phyloP scores from a whole-genome alignment of 208 protist species.

The Strigomonas culicis region DNA sequence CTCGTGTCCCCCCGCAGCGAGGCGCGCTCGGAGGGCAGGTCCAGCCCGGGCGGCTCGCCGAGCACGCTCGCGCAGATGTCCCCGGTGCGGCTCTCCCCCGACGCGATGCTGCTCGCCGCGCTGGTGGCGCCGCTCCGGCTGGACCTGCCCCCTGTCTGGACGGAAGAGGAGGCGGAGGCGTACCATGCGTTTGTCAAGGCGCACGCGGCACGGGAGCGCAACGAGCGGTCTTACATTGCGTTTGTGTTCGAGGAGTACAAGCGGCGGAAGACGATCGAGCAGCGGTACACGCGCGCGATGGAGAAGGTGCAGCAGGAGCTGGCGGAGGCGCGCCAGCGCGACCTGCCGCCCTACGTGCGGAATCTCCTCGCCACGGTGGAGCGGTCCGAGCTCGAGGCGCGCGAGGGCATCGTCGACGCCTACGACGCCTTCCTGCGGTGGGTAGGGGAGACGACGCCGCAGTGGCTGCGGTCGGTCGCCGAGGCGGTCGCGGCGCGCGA shows the following conservation, averaged over 20 bases:
- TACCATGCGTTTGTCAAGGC: slow-evolving; percentile 13
- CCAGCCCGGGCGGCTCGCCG: slow-evolving; percentile 17
- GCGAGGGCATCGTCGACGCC: slow-evolving; percentile 21
- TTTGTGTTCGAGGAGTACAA: slow-evolving; percentile 80
- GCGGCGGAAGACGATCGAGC: slow-evolving; percentile 58
- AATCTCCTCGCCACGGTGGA: slow-evolving; percentile 22
- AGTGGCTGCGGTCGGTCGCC: slow-evolving; percentile 51
- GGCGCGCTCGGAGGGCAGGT: slow-evolving; percentile 20
- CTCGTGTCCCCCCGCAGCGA: slow-evolving; percentile 1
- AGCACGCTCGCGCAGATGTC: slow-evolving; percentile 15
- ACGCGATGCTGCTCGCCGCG: slow-evolving; percentile 8
- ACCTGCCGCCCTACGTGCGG: slow-evolving; percentile 42
- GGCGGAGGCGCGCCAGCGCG: slow-evolving; percentile 21
- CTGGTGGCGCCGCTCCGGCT: slow-evolving; percentile 29
- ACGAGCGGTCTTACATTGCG: slow-evolving; percentile 44
- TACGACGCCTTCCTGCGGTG: slow-evolving; percentile 58
- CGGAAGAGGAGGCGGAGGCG: slow-evolving; percentile 10
- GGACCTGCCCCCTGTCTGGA: slow-evolving; percentile 15
- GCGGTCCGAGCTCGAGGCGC: slow-evolving; percentile 22
- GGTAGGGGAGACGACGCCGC: slow-evolving; percentile 46
- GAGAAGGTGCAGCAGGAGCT: slow-evolving; percentile 17
- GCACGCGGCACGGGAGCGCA: slow-evolving; percentile 16
- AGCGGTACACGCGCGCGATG: slow-evolving; percentile 25
- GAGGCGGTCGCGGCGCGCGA: slow-evolving; percentile 13
- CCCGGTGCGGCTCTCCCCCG: too few species aligned